phyloP scores from a whole-genome alignment of 1,139 yeast genomes.

The Blastobotrys arbuscula region DNA sequence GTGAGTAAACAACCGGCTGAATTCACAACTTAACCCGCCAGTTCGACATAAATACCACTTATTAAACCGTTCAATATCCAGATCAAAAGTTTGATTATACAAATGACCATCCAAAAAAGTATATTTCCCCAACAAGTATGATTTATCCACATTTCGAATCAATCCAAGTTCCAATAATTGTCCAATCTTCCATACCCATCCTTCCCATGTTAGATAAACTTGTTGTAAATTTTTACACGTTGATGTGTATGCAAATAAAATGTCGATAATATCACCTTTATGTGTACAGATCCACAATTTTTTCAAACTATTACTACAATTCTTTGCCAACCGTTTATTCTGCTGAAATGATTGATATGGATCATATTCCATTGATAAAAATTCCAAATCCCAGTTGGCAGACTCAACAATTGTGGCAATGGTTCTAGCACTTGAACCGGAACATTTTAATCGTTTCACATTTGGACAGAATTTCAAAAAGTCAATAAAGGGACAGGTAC shows the following conservation, averaged over 20 bases:
- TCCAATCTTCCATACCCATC: constrained; percentile 14
- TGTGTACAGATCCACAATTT: constrained; percentile 12
- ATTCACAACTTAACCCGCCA: not conserved
- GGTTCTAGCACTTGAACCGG: constrained; percentile 10
- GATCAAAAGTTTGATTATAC: constrained; percentile 12
- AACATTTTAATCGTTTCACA: constrained; percentile 12
- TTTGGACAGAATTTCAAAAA: constrained; percentile 9
- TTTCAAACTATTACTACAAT: constrained; percentile 6
- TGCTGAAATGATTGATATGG: constrained; percentile 4
- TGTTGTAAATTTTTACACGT: constrained; percentile 4
- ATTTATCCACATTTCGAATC: constrained; percentile 4
- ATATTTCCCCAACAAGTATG: constrained; percentile 8
- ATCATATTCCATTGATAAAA: constrained; percentile 11
- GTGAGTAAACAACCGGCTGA: too few relatives aligned
- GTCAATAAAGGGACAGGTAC: constrained; percentile 5
- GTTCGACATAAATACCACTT: not conserved
- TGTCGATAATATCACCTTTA: constrained; percentile 9
- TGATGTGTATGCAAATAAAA: constrained; percentile 8
- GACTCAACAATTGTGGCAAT: constrained; percentile 9
- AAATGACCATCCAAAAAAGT: constrained; percentile 12
- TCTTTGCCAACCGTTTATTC: constrained; percentile 4
- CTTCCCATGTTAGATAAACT: constrained; percentile 13
- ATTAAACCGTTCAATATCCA: constrained; percentile 8
- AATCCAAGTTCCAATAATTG: constrained; percentile 6
- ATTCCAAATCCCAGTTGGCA: constrained; percentile 10